These are phyloP conservation scores for Perkinsus olseni DNA, from an alignment of 169 alveolate species.

Conservation along the genomic window DNA sequence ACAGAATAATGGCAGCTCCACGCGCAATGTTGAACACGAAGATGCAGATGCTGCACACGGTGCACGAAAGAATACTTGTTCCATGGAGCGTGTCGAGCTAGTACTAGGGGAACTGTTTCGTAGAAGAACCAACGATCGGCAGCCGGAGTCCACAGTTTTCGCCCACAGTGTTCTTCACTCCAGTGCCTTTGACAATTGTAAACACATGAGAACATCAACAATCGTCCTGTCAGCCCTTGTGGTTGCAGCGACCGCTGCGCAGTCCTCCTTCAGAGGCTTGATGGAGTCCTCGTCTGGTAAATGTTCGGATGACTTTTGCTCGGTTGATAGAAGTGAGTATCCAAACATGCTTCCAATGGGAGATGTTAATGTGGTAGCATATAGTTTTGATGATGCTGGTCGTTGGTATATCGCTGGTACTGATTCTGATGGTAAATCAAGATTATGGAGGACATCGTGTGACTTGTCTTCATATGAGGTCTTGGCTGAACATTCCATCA, in stretches of 20 bases:
- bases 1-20: not conserved
- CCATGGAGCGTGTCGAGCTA: too few relatives aligned
- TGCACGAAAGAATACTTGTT: not conserved
- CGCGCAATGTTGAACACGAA: not conserved
- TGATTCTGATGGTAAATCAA: not conserved
- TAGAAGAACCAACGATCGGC: not conserved
- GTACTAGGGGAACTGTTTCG: not conserved
- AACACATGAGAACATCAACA: not conserved
- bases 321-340: not conserved
- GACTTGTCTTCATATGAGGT: not conserved
- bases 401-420: not conserved
- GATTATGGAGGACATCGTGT: not conserved
- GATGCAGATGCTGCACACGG: not conserved
- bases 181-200: not conserved
- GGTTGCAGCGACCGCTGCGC: not conserved
- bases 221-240: not conserved
- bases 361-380: not conserved
- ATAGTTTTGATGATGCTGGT: not conserved
- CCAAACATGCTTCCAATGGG: not conserved
- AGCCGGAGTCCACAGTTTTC: not conserved
- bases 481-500: not conserved
- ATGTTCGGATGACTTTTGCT: not conserved
- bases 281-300: not conserved
- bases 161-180: not conserved
- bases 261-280: not conserved